phyloP scores from a whole-genome alignment of 352 stramenopile genomes.

The Globisporangium emineosum region DNA sequence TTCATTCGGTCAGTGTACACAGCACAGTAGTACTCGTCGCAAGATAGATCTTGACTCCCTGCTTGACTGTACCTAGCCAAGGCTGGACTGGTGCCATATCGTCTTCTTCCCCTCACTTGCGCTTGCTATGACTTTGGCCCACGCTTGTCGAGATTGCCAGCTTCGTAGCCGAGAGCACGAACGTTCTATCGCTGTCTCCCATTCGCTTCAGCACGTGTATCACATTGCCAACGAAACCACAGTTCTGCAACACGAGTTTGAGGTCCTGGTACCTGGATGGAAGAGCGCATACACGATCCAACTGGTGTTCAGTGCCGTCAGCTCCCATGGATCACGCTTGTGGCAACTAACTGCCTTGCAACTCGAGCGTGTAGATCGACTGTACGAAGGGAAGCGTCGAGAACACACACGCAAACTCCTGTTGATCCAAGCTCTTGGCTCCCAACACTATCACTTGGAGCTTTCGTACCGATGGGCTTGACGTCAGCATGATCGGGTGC shows the following conservation, averaged over 20 bases:
- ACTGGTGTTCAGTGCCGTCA: not conserved
- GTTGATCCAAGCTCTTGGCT: not conserved
- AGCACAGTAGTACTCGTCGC: no score
- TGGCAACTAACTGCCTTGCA: not conserved
- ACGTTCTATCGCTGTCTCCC: not conserved
- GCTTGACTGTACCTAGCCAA: no score
- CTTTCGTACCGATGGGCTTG: no score
- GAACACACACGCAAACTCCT: not conserved
- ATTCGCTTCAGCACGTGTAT: not conserved
- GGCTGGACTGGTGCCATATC: no score
- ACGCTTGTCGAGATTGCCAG: not conserved
- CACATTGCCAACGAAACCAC: not conserved
- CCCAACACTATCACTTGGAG: no score
- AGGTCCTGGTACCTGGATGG: not conserved
- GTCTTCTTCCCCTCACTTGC: not conserved
- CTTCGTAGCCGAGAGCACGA: not conserved
- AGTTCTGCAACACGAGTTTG: not conserved
- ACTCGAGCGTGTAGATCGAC: not conserved
- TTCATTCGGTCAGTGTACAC: no score
- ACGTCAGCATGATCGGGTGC: no score
- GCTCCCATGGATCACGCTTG: no score
- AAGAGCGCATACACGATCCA: constrained; percentile 1
- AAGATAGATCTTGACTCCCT: no score
- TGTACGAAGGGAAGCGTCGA: not conserved
- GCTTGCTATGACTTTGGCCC: not conserved